Evolutionary conservation across 495 filamentous ascomycete species (phyloP), one percentile per base, ranked within the genome.

Genomic region (Trichoderma orchidacearum): DNA sequence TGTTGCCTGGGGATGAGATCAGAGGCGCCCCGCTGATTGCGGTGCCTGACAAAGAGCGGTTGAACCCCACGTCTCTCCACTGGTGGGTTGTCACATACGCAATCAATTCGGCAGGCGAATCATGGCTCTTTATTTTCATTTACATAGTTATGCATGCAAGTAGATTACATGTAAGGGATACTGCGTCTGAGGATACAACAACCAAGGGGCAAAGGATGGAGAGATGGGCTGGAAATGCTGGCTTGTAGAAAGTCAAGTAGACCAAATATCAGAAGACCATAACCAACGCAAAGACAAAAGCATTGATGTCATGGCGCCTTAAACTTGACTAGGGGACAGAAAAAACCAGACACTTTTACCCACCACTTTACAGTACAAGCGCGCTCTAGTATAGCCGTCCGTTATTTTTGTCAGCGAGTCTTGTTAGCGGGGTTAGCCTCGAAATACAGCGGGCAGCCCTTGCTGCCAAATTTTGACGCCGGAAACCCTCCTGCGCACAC

Each of bases 11-110:
- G 36, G 3, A 48, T 27, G 41, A 48, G 41, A 48, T 48, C 41
- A 25, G 21, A 25, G 21, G 21, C 8, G 41, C 41, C 41, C 41
- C 41, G 41, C 41, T 23, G 21, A 9, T 48, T 48, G 34, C 34
- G 3, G 34, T 48, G 12, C 1, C n/a, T n/a, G n/a, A n/a, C 21
- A 27, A 23, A 13, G 18, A 8, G n/a, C n/a, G n/a, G n/a, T n/a
- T n/a, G n/a, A 48, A 23, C 41, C 41, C 41, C 41, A 48, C 41
- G 41, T 48, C 41, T 48, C 41, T 48, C 41, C 41, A 48, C 41
- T 48, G 41, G 32, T 2, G 21, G n/a, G n/a, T n/a, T n/a, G n/a
- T n/a, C n/a, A n/a, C n/a, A n/a, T n/a, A n/a, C n/a, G n/a, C n/a
- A n/a, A n/a, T n/a, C n/a, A 41, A 41, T 41, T 41, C 36, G 2